phyloP scores from a whole-genome alignment of 331 rosid species.

The Rosa hybrid region DNA sequence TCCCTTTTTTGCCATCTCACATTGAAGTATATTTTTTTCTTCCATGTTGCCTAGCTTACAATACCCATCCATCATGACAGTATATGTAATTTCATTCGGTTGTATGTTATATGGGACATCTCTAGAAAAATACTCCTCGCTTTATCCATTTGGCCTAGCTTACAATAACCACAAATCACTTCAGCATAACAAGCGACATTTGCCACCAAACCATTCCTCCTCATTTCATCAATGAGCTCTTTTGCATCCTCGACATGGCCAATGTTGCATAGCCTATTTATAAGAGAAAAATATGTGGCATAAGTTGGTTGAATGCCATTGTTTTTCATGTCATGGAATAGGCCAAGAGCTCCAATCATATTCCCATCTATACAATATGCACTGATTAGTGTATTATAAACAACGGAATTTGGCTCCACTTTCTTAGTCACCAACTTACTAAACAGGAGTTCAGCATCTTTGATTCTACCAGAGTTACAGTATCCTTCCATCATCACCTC shows the following conservation, averaged over 20 bases:
- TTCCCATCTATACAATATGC: conserved; percentile 53
- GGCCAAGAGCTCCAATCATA: conserved; percentile 52
- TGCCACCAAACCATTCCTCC: conserved; percentile 59
- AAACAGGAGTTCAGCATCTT: conserved; percentile 54
- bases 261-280: conserved; percentile 64
- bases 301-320: conserved; percentile 51
- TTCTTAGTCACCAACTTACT: conserved; percentile 42
- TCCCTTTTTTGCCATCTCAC: conserved; percentile 62
- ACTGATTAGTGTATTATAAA: conserved; percentile 64
- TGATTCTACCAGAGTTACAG: conserved; percentile 54
- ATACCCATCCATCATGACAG: conserved; percentile 69
- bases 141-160: conserved; percentile 68
- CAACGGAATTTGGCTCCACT: conserved; percentile 56
- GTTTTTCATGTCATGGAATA: conserved; percentile 56
- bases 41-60: conserved; percentile 62
- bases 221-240: conserved; percentile 58
- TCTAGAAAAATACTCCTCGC: conserved; percentile 46
- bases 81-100: conserved; percentile 69
- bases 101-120: conserved; percentile 48
- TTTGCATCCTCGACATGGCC: conserved; percentile 60
- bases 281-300: conserved; percentile 69
- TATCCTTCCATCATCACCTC: conserved; percentile 69
- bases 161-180: conserved; percentile 71
- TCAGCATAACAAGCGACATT: conserved; percentile 67
- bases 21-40: conserved; percentile 53